These are phyloP conservation scores for Solanum bukasovii DNA, from an alignment of 257 asterid genomes.

Conservation along the genomic window DNA sequence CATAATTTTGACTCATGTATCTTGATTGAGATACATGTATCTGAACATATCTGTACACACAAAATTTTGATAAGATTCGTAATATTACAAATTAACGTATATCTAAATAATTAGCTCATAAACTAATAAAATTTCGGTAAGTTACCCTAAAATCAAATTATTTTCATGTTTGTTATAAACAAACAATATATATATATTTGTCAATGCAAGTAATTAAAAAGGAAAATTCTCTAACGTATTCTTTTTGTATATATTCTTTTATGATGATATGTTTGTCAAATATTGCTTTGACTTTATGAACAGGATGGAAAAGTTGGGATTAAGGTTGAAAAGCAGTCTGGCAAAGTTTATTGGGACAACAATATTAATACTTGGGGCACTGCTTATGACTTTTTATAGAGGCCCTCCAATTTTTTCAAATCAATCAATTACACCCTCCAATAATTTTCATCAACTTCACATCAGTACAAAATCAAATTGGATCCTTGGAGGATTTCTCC, in stretches of 20 bases:
- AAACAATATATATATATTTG: too few species aligned
- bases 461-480: background rate
- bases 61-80: too few species aligned
- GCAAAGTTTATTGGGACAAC: background rate
- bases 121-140: too few species aligned
- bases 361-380: background rate
- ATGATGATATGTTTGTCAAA: background rate
- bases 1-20: too few species aligned
- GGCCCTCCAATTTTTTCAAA: background rate
- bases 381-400: background rate
- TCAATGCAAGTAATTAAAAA: too few species aligned
- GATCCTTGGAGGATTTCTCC: background rate
- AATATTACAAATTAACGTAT: fast-evolving
- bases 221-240: too few species aligned
- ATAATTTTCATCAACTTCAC: background rate
- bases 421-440: background rate
- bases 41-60: too few species aligned
- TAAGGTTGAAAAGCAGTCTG: background rate
- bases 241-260: background rate
- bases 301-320: slow-evolving; percentile 1
- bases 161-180: too few species aligned
- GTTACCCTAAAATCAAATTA: too few species aligned
- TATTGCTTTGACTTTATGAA: background rate
- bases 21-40: too few species aligned
- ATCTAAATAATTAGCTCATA: too few species aligned